Evolutionary conservation across 2,329 filamentous ascomycete genomes (phyloP).

Genomic region (Paracoccidioides brasiliensis): DNA sequence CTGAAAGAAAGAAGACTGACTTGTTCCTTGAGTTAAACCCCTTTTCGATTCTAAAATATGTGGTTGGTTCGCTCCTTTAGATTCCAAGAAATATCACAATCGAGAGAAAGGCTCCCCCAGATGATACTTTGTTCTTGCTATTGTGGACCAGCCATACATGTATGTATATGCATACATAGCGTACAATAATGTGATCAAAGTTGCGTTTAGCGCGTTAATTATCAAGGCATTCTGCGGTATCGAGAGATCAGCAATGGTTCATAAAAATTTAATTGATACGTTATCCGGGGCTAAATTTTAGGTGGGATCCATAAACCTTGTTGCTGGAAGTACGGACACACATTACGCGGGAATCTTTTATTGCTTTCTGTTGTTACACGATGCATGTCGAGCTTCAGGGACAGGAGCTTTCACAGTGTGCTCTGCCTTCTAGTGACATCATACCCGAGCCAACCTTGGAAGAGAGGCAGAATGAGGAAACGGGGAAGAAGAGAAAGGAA

Average conservation of each 20-base stretch:
- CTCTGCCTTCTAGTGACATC: too few relatives aligned
- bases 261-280: too few relatives aligned
- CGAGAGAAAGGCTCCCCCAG: too few relatives aligned
- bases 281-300: too few relatives aligned
- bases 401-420: background rate
- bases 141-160: background rate
- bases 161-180: background rate
- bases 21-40: too few relatives aligned
- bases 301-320: too few relatives aligned
- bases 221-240: background rate
- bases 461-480: background rate
- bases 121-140: background rate
- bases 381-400: background rate
- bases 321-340: too few relatives aligned
- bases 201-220: conserved; percentile 1
- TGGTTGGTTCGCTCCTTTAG: too few relatives aligned
- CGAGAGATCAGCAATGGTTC: background rate
- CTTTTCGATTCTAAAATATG: too few relatives aligned
- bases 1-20: background rate
- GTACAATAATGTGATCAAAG: background rate
- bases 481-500: background rate
- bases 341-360: background rate
- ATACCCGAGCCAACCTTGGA: background rate
- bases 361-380: background rate
- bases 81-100: too few relatives aligned